phyloP scores from a whole-genome alignment of 1,139 yeast genomes.

The Yamadazyma membranifaciens region DNA sequence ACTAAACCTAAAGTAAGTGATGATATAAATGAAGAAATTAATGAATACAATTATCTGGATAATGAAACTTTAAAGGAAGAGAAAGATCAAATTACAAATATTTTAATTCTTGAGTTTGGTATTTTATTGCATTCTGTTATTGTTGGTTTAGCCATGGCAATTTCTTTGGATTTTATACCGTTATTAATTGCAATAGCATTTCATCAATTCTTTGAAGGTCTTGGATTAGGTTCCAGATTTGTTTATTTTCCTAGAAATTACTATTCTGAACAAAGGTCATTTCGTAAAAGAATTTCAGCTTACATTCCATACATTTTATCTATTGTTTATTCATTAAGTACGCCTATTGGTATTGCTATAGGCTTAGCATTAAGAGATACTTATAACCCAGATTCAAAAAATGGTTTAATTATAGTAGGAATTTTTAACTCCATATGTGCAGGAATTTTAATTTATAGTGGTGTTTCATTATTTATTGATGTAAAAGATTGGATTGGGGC shows the following conservation, averaged over 20 bases:
- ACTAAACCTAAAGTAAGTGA: too few species aligned
- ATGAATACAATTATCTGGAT: background rate
- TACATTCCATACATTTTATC: slow-evolving; percentile 37
- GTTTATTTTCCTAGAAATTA: slow-evolving; percentile 16
- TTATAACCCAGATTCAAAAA: slow-evolving; percentile 33
- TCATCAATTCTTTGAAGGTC: slow-evolving; percentile 42
- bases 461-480: slow-evolving; percentile 15
- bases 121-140: slow-evolving; percentile 41
- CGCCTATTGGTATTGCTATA: slow-evolving; percentile 37
- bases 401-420: slow-evolving; percentile 35
- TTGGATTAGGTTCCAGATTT: slow-evolving; percentile 39
- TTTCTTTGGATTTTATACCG: slow-evolving; percentile 35
- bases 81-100: slow-evolving; percentile 19
- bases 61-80: slow-evolving; percentile 6
- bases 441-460: slow-evolving; percentile 39
- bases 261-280: too few species aligned
- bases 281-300: slow-evolving; percentile 5
- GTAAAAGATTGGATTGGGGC: too few species aligned
- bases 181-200: slow-evolving; percentile 35
- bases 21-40: background rate
- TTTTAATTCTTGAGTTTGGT: slow-evolving; percentile 37
- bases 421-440: slow-evolving; percentile 37
- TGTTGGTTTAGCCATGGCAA: slow-evolving; percentile 39
- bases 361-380: slow-evolving; percentile 36
- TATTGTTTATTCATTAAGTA: slow-evolving; percentile 29